Evolutionary conservation across 768 basidiomycete genomes (phyloP).

Genomic region (Filobasidium floriforme): DNA sequence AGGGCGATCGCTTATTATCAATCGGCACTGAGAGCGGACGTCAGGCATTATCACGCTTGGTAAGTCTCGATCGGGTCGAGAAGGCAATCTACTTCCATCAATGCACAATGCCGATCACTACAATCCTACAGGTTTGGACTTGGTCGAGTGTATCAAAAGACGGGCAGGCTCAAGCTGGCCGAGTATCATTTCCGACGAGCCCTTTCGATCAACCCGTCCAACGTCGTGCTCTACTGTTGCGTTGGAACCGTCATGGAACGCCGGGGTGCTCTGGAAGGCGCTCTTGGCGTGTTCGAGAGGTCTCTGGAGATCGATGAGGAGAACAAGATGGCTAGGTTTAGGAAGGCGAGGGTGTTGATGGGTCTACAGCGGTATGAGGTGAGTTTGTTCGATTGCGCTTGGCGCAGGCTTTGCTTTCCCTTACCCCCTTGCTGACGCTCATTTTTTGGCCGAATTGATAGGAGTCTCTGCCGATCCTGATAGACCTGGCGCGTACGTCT

Average conservation of each 20-base stretch:
- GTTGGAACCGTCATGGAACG: conserved; percentile 93
- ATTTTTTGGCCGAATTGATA: conserved; percentile 44
- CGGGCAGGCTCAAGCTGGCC: conserved; percentile 84
- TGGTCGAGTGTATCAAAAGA: conserved; percentile 89
- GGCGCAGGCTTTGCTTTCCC: neutral
- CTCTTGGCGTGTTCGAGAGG: conserved; percentile 69
- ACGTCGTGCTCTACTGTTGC: conserved; percentile 91
- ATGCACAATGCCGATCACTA: no score
- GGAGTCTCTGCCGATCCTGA: conserved; percentile 74
- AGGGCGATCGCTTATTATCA: conserved; percentile 87
- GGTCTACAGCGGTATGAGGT: conserved; percentile 75
- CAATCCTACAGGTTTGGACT: conserved; percentile 85
- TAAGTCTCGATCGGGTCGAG: conserved; percentile 48
- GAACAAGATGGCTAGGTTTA: conserved; percentile 88
- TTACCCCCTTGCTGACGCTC: conserved; percentile 11
- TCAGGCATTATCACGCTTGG: conserved; percentile 97
- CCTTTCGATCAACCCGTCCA: conserved; percentile 81
- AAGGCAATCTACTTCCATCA: no score
- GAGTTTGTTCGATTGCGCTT: conserved; percentile 38
- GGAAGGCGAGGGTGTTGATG: conserved; percentile 83
- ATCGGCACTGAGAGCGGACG: conserved; percentile 79
- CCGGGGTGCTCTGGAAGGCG: conserved; percentile 65
- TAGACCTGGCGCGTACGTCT: conserved; percentile 67
- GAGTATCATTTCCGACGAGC: conserved; percentile 96
- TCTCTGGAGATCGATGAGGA: conserved; percentile 73